A percentile compares a stretch with the other conserved stretches of the same genome.
Conservation (phyloP, 345 rosid genomes). For the Jatropha curcas region DNA sequence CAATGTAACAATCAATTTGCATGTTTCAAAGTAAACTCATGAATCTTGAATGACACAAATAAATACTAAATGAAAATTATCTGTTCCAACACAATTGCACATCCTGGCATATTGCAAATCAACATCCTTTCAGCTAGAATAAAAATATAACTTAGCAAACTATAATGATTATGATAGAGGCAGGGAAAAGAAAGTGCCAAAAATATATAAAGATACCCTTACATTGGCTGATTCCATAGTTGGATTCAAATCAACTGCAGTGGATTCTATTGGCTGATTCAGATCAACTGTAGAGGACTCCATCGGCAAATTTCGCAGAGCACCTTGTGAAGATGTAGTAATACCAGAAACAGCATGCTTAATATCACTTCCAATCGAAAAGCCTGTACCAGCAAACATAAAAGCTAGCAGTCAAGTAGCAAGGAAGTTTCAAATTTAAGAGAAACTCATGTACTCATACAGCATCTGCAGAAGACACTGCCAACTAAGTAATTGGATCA, state of each 20-base stretch:
- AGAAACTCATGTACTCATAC: slow-evolving; percentile 11
- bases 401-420: slow-evolving; percentile 28
- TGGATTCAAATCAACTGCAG: slow-evolving; percentile 21
- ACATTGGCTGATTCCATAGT: slow-evolving; percentile 23
- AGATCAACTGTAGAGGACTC: slow-evolving; percentile 35
- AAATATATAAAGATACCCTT: slow-evolving; percentile 11
- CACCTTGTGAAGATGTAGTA: slow-evolving; percentile 42
- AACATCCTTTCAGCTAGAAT: not conserved
- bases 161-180: no score
- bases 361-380: slow-evolving; percentile 40
- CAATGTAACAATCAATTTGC: no score
- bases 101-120: not conserved
- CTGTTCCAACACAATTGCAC: not conserved
- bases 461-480: slow-evolving; percentile 34
- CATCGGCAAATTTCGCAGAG: slow-evolving; percentile 15
- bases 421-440: slow-evolving; percentile 20
- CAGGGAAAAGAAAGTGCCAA: not conserved
- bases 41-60: not conserved
- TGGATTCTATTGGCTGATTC: slow-evolving; percentile 18
- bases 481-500: slow-evolving; percentile 49
- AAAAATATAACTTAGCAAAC: no score
- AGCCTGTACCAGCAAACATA: slow-evolving; percentile 27
- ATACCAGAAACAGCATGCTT: slow-evolving; percentile 57
- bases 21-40: not conserved
- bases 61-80: no score